A percentile compares a stretch with the other conserved stretches of the same genome.
Evolutionary conservation across 257 asterid species (phyloP).

Genomic region (Fraxinus pennsylvanica): DNA sequence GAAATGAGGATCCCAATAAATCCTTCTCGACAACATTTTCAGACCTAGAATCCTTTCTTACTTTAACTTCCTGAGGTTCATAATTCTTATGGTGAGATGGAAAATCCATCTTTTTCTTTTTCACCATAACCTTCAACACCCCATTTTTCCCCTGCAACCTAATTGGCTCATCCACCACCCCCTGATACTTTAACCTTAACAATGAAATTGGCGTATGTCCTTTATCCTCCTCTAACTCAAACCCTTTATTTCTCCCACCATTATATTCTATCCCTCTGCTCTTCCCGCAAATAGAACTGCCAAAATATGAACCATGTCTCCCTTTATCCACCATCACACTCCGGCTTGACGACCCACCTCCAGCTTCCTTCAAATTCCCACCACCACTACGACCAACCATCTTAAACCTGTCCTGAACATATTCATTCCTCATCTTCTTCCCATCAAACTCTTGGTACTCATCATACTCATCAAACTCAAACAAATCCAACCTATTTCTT

Average conservation of each 20-base stretch:
- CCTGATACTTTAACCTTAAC: conserved; percentile 55
- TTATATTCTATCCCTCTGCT: conserved; percentile 39
- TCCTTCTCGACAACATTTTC: conserved; percentile 48
- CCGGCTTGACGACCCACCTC: conserved; percentile 50
- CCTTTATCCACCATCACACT: conserved; percentile 47
- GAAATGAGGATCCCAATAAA: conserved; percentile 29
- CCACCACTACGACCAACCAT: conserved; percentile 47
- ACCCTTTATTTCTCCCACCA: conserved; percentile 36
- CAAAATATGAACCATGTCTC: conserved; percentile 44
- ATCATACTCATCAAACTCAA: conserved; percentile 79
- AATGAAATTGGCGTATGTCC: conserved; percentile 54
- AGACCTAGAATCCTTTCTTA: conserved; percentile 42
- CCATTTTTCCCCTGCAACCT: conserved; percentile 97
- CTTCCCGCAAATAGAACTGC: conserved; percentile 54
- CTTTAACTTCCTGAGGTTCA: conserved; percentile 49
- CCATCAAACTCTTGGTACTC: conserved; percentile 51
- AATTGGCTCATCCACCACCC: conserved; percentile 54
- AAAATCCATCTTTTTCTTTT: conserved; percentile 63
- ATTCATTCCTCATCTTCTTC: conserved; percentile 51
- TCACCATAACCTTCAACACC: conserved; percentile 89
- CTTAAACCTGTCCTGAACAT: conserved; percentile 41
- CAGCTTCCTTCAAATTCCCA: conserved; percentile 45
- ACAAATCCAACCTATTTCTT: conserved; percentile 70
- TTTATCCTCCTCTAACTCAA: conserved; percentile 55
- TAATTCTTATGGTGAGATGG: conserved; percentile 36